Percentiles rank a stretch among this genome's conserved stretches.
phyloP scores from a whole-genome alignment of 83 land plant genomes.

The Picea abies region DNA sequence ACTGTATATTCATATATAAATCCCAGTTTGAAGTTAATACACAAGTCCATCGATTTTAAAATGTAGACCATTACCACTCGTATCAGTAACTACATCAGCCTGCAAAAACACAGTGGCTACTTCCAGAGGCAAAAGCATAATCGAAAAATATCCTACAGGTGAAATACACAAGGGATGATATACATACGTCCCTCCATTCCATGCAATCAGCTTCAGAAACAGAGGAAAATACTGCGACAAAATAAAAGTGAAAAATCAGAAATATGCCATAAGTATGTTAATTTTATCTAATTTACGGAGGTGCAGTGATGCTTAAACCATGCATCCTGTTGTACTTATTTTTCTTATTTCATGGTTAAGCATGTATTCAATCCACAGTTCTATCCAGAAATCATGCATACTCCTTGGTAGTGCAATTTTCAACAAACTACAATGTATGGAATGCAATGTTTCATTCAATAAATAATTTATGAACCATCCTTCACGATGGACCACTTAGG shows the following conservation, averaged over 20 bases:
- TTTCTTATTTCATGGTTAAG: background rate
- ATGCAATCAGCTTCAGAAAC: conserved; percentile 88
- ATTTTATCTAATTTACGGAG: too few relatives aligned
- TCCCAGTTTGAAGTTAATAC: too few relatives aligned
- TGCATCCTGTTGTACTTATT: background rate
- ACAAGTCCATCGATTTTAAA: too few relatives aligned
- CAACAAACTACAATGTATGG: background rate
- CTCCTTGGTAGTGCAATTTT: background rate
- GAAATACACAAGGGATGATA: conserved; percentile 1
- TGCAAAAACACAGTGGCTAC: too few relatives aligned
- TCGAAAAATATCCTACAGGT: background rate
- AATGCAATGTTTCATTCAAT: background rate
- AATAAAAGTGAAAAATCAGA: background rate
- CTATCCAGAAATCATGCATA: conserved; percentile 1
- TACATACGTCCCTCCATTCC: conserved; percentile 91
- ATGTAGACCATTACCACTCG: too few relatives aligned
- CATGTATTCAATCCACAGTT: background rate
- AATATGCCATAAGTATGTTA: background rate
- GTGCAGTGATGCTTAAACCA: too few relatives aligned
- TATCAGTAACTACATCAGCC: too few relatives aligned
- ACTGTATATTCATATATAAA: too few relatives aligned
- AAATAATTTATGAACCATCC: background rate
- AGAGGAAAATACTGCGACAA: conserved; percentile 89
- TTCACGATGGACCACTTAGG: background rate
- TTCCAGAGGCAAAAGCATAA: background rate